Conservation (phyloP, 352 stramenopile genomes). For the Saprolegnia parasitica region DNA sequence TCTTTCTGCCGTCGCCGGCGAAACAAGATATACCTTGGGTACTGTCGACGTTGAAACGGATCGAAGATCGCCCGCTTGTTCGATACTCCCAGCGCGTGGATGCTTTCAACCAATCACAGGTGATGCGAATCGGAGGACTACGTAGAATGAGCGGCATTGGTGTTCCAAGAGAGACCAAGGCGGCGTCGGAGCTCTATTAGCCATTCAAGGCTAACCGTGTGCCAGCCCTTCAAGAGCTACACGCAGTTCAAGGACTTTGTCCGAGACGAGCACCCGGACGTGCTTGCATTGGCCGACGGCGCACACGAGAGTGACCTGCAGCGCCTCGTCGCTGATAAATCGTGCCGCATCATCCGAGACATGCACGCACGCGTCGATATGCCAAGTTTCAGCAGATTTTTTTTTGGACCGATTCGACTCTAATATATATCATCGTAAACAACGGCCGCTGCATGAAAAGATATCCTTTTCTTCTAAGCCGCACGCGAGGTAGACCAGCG, state of each 20-base stretch:
- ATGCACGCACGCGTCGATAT: constrained; percentile 5
- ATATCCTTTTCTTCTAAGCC: too few species aligned
- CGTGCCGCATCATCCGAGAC: constrained; percentile 7
- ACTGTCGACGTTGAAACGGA: background rate
- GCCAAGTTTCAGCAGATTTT: too few species aligned
- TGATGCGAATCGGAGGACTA: too few species aligned
- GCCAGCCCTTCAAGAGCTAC: background rate
- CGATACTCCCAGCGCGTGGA: background rate
- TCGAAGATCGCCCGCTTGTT: background rate
- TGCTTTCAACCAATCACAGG: background rate
- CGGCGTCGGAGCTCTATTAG: too few species aligned
- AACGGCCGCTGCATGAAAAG: too few species aligned
- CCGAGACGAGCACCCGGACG: background rate
- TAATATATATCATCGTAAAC: too few species aligned
- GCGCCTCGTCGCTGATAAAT: background rate
- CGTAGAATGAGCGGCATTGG: background rate
- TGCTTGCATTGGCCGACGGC: background rate
- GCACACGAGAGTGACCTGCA: background rate
- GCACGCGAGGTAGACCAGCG: too few species aligned
- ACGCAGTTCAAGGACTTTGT: background rate
- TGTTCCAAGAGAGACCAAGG: background rate
- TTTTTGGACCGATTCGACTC: too few species aligned
- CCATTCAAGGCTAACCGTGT: background rate
- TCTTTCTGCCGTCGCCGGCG: too few species aligned
- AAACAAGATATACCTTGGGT: too few species aligned